These are phyloP conservation scores for Apostasia shenzhenica DNA, from an alignment of 106 monocot genomes.

Conservation along the genomic window DNA sequence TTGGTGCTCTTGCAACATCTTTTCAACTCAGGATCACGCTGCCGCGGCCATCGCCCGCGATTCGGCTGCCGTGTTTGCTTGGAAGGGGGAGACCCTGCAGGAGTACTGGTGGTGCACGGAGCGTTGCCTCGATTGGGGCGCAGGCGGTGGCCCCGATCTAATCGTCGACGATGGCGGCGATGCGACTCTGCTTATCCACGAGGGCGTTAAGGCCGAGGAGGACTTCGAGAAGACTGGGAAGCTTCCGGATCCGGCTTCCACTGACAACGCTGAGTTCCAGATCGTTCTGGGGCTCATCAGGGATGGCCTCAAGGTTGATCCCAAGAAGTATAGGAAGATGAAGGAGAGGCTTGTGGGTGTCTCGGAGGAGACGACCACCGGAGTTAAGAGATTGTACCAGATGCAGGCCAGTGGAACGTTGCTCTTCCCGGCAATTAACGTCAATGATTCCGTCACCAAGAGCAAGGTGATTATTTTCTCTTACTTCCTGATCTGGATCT, in stretches of 20 bases:
- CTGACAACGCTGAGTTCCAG: slow-evolving; percentile 80
- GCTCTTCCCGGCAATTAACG: slow-evolving; percentile 7
- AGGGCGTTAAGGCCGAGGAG: slow-evolving; percentile 83
- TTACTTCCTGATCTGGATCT: background rate
- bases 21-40: slow-evolving; percentile 87
- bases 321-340: slow-evolving; percentile 27
- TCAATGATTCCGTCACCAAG: slow-evolving; percentile 13
- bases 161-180: slow-evolving; percentile 90
- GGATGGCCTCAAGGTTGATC: slow-evolving; percentile 41
- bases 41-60: slow-evolving; percentile 79
- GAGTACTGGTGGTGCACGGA: slow-evolving; percentile 99
- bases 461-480: background rate
- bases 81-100: slow-evolving; percentile 90
- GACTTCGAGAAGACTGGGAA: slow-evolving; percentile 67
- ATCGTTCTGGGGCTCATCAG: slow-evolving; percentile 61
- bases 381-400: slow-evolving; percentile 20
- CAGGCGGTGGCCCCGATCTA: slow-evolving; percentile 72
- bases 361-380: slow-evolving; percentile 25
- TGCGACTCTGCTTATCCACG: slow-evolving; percentile 75
- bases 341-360: slow-evolving; percentile 22
- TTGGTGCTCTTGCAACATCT: slow-evolving; percentile 95
- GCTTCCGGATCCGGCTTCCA: slow-evolving; percentile 55
- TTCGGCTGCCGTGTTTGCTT: slow-evolving; percentile 74
- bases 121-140: slow-evolving; percentile 73
- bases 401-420: slow-evolving; percentile 11